Percentiles rank a stretch among this genome's conserved stretches.
Conservation (phyloP, 345 rosid species). For the Pugionium cornutum region DNA sequence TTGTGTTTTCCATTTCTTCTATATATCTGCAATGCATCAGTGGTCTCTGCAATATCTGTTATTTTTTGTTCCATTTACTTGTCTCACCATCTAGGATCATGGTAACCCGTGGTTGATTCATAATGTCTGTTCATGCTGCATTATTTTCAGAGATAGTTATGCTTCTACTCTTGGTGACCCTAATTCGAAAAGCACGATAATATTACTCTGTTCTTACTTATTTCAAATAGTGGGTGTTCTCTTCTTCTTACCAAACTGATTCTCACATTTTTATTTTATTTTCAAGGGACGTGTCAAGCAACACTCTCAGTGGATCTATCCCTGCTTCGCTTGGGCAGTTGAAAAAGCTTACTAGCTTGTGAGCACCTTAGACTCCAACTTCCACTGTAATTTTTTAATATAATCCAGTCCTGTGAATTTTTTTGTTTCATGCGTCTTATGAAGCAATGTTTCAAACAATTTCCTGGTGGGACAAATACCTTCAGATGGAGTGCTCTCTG, state of each 20-base stretch:
- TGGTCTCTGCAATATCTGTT: neutral
- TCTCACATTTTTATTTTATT: neutral
- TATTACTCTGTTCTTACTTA: neutral
- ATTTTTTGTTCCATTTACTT: constrained; percentile 3
- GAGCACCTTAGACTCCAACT: constrained; percentile 32
- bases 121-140: neutral
- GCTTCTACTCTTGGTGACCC: neutral
- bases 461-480: constrained; percentile 78
- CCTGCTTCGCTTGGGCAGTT: constrained; percentile 78
- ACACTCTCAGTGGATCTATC: constrained; percentile 66
- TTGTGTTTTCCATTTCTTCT: constrained; percentile 39
- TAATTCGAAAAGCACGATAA: neutral
- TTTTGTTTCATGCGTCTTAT: constrained; percentile 30
- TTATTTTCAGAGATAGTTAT: neutral
- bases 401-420: constrained; percentile 6
- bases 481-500: constrained; percentile 50
- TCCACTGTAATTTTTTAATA: neutral
- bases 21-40: neutral
- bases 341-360: constrained; percentile 48
- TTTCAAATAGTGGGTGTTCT: neutral
- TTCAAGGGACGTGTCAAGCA: constrained; percentile 81
- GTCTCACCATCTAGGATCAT: neutral
- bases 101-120: constrained; percentile 15
- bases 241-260: neutral
- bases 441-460: constrained; percentile 87